Base-by-base conservation (phyloP, 345 rosid species). In the Eucalyptus curtisii region DNA sequence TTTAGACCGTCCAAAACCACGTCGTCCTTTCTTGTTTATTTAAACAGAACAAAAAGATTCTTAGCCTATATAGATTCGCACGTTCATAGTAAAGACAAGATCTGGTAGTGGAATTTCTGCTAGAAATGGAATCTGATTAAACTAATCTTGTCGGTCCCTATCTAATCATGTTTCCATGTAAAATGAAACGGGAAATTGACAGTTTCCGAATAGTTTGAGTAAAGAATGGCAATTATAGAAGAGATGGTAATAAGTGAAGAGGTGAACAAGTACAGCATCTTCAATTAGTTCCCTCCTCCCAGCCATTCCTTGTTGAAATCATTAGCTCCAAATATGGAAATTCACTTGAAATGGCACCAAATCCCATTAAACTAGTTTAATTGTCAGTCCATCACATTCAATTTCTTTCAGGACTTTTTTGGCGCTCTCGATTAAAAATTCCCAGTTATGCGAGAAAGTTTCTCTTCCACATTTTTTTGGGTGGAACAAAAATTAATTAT, bases 371-470 rank as follows among this genome's bases (percentile, higher is more conserved):
- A 61, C 68, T 61, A 61, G 68, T 61, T 61, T 16, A 61, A 61
- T 30, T 13, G 68, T 27, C 68, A 61, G 31, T 27, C 68, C 68
- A 61, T 61, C 68, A 12, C 68, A 61, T 27, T 27, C 68, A 27
- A 61, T 61, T 61, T 27, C 68, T 61, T 61, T 61, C 68, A 61
- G 13, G 31, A 61, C 0, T 61, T 61, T 30, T 61, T 61, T 61
- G 68, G 33, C 8, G 16, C 16, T 30, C 31, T 61, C 68, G 31
- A 0, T 1, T 61, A 30, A 61, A 61, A 61, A 0, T 0, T 61
- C 33, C 68, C 31, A 61, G 68, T 61, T 61, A 12, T 12, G 31
- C 68, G 33, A 61, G 68, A 61, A 61, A 61, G 68, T 27, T 59
- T 25, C 68, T 27, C 8, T 61, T 61, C 61, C 13, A 27, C 33